Evolutionary conservation across 2,329 filamentous ascomycete species (phyloP).

Genomic region (Ophiostoma angusticollis): DNA sequence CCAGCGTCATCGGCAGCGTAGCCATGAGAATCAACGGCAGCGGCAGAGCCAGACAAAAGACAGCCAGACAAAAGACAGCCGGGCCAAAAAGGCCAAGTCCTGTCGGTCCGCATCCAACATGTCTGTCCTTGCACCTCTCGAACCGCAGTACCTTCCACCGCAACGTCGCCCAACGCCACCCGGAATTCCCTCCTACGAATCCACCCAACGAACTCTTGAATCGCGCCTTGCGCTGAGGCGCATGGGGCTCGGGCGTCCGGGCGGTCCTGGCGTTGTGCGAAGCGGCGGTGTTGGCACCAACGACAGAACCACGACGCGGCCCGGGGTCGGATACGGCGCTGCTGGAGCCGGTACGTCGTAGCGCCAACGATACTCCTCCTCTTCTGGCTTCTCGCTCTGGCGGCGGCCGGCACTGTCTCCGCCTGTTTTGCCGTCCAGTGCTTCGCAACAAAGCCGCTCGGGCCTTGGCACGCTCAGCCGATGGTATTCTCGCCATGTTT

Average conservation of each 20-base stretch:
- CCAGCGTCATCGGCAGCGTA: neutral
- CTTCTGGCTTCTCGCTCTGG: neutral
- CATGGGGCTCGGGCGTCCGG: neutral
- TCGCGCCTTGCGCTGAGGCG: slow-evolving; percentile 4
- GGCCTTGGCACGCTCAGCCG: neutral
- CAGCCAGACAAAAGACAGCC: no score
- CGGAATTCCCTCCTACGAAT: slow-evolving; percentile 12
- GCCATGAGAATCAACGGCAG: no score
- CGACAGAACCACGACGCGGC: neutral
- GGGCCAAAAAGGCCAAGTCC: neutral
- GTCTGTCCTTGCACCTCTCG: slow-evolving; percentile 7
- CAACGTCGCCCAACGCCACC: slow-evolving; percentile 12
- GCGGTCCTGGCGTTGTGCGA: no score
- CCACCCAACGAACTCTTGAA: slow-evolving; percentile 2
- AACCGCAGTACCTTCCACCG: slow-evolving; percentile 9
- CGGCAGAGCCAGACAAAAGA: no score
- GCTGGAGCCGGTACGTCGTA: no score
- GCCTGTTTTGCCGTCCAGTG: no score
- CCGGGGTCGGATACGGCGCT: neutral
- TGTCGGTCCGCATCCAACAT: neutral
- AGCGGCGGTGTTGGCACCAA: neutral
- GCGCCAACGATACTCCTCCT: no score
- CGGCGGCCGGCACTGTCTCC: neutral
- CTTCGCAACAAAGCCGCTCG: neutral
- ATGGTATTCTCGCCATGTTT: neutral